These are phyloP conservation scores for Penicillium sp. DNA, from an alignment of 2,329 filamentous ascomycete genomes.

Conservation along the genomic window DNA sequence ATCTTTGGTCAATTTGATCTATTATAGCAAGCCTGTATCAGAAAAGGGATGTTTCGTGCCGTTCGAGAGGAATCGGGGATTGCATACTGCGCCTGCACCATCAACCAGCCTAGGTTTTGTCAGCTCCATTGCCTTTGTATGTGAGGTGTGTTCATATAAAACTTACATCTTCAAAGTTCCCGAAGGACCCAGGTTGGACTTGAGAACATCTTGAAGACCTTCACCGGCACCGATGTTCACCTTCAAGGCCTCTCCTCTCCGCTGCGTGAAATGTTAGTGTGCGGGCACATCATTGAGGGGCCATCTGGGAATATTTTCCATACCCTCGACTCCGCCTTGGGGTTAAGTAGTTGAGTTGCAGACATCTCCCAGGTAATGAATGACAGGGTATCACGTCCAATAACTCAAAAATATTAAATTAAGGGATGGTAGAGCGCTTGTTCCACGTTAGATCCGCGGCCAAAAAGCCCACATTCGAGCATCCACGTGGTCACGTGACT, in stretches of 20 bases:
- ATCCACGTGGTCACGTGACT: constrained; percentile 5
- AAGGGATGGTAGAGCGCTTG: constrained; percentile 21
- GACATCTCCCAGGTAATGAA: constrained; percentile 63
- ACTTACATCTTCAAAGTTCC: constrained; percentile 93
- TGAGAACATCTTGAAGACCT: constrained; percentile 88
- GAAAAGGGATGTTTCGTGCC: constrained; percentile 1
- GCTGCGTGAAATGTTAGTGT: constrained; percentile 57
- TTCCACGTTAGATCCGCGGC: constrained; percentile 28
- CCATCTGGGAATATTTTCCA: constrained; percentile 38
- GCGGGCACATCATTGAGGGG: constrained; percentile 32
- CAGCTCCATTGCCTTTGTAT: constrained; percentile 16
- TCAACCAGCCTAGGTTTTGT: constrained; percentile 56
- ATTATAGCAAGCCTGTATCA: constrained; percentile 28
- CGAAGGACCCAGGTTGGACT: constrained; percentile 89
- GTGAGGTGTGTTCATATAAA: not conserved
- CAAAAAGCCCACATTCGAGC: constrained; percentile 42
- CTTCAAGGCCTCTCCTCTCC: constrained; percentile 91
- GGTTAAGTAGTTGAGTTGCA: constrained; percentile 95
- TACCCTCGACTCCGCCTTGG: constrained; percentile 96
- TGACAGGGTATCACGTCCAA: constrained; percentile 22
- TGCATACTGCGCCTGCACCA: constrained; percentile 57
- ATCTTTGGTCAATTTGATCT: constrained; percentile 99
- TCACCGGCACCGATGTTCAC: constrained; percentile 98
- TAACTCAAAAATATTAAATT: constrained; percentile 24
- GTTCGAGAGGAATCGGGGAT: constrained; percentile 11